These are phyloP conservation scores for Trichoderma koningiopsis DNA, from an alignment of 2,329 filamentous ascomycete genomes.

Conservation along the genomic window DNA sequence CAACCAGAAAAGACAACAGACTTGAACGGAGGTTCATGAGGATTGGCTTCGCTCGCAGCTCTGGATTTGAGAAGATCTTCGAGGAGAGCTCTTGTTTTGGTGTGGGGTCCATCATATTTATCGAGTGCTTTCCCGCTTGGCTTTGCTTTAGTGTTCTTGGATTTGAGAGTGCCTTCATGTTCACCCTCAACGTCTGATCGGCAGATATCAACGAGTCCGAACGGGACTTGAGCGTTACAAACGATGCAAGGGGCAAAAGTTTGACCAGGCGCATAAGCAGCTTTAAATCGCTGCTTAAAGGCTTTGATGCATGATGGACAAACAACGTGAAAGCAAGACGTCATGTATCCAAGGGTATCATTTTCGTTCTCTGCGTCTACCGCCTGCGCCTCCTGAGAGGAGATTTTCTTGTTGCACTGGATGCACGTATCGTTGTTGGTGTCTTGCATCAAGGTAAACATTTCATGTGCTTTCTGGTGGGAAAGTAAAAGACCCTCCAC, in stretches of 20 bases:
- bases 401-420: conserved; percentile 67
- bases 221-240: conserved; percentile 66
- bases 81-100: conserved; percentile 83
- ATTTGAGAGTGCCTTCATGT: conserved; percentile 54
- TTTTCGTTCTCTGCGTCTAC: conserved; percentile 59
- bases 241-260: conserved; percentile 62
- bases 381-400: conserved; percentile 56
- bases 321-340: conserved; percentile 83
- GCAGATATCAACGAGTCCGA: conserved; percentile 69
- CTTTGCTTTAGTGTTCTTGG: conserved; percentile 34
- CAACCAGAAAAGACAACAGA: conserved; percentile 96
- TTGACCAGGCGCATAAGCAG: conserved; percentile 42
- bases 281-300: conserved; percentile 57
- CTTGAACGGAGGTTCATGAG: conserved; percentile 76
- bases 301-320: conserved; percentile 71
- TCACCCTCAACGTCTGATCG: conserved; percentile 60
- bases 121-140: conserved; percentile 58
- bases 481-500: conserved; percentile 60
- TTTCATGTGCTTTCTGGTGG: conserved; percentile 77
- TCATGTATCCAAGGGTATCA: conserved; percentile 74
- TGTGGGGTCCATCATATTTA: conserved; percentile 82
- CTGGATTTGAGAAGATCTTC: conserved; percentile 70
- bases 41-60: conserved; percentile 61
- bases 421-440: conserved; percentile 75
- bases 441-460: conserved; percentile 81